Evolutionary conservation across 129 eudicot genomes (phyloP), one percentile per base, ranked within the genome.

Genomic region (Arctium minus): DNA sequence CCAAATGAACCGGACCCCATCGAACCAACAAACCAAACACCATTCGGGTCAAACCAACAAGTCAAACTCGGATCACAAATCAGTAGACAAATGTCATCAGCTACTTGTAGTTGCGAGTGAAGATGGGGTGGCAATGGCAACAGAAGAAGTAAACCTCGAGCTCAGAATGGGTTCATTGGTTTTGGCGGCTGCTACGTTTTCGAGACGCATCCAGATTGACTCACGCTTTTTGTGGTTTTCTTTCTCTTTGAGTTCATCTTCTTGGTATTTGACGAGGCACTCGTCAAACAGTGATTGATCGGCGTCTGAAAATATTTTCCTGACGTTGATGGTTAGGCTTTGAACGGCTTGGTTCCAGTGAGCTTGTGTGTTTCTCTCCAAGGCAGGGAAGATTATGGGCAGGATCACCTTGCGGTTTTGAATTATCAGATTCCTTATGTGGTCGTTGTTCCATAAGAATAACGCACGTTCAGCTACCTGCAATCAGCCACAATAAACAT

Each of bases 261-360:
- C 94, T 81, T 88, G 89, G 83, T 82, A 91, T 82, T 39, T 87
- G 3, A 81, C 72, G 29, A 88, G 79, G 85, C 94, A 88, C 75
- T 88, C 94, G 31, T 91, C 94, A 71, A 88, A 89, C 30, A 86
- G 88, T n/a, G 79, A 44, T 86, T 86, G 94, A 81, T 91, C 90
- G 0, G 88, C 83, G 56, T 91, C 94, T 38, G 87, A 85, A 74
- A 91, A 91, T 68, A 88, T 72, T 80, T 91, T 91, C 60, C 89
- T 89, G 60, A 91, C 94, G 53, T 91, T 91, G 12, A 91, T 73
- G 29, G 94, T 88, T 75, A 88, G 84, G 86, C 92, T 91, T 80
- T 91, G 94, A 82, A 91, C 94, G 32, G 94, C 94, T 75, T 87
- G 94, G 79, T 91, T 91, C 94, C 94, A 91, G 81, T 91, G 94